phyloP scores from a whole-genome alignment of 352 stramenopile genomes.

The Phytophthora pini region DNA sequence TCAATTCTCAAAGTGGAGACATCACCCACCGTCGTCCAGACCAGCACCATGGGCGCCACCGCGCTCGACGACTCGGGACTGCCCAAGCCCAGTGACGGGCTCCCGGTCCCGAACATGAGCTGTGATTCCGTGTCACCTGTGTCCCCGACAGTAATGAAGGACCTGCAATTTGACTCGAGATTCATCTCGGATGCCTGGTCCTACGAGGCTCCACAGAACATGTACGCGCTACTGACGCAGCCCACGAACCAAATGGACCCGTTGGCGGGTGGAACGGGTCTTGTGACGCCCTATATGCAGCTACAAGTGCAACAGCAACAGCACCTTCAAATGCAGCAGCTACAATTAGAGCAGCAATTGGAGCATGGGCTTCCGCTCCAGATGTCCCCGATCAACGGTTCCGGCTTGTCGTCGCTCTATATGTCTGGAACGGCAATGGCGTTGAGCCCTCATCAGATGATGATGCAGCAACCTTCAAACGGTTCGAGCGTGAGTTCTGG shows the following conservation, averaged over 20 bases:
- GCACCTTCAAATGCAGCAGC: slow-evolving; percentile 46
- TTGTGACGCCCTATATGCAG: slow-evolving; percentile 50
- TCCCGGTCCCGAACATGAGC: slow-evolving; percentile 30
- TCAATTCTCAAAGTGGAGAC: slow-evolving; percentile 36
- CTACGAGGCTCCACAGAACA: slow-evolving; percentile 59
- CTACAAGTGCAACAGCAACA: slow-evolving; percentile 39
- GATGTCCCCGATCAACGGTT: slow-evolving; percentile 39
- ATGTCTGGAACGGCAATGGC: slow-evolving; percentile 35
- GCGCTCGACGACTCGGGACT: slow-evolving; percentile 19
- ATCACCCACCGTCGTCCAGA: slow-evolving; percentile 5
- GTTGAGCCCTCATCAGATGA: slow-evolving; percentile 45
- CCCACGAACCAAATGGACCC: slow-evolving; percentile 34
- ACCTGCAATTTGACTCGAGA: slow-evolving; percentile 55
- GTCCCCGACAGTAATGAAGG: slow-evolving; percentile 41
- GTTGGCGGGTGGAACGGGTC: slow-evolving; percentile 31
- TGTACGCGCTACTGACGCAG: slow-evolving; percentile 57
- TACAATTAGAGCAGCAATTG: slow-evolving; percentile 37
- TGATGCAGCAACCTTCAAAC: slow-evolving; percentile 34
- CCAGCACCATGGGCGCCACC: slow-evolving; percentile 7
- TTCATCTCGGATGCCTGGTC: slow-evolving; percentile 54
- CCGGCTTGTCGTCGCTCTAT: slow-evolving; percentile 38
- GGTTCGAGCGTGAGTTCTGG: slow-evolving; percentile 25
- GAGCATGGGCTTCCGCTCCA: slow-evolving; percentile 23
- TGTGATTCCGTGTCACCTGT: slow-evolving; percentile 37
- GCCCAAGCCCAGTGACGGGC: slow-evolving; percentile 32